A percentile compares a stretch with the other conserved stretches of the same genome.
These are phyloP conservation scores for Scleromitrula shiraiana DNA, from an alignment of 2,329 filamentous ascomycete genomes.

Conservation along the genomic window DNA sequence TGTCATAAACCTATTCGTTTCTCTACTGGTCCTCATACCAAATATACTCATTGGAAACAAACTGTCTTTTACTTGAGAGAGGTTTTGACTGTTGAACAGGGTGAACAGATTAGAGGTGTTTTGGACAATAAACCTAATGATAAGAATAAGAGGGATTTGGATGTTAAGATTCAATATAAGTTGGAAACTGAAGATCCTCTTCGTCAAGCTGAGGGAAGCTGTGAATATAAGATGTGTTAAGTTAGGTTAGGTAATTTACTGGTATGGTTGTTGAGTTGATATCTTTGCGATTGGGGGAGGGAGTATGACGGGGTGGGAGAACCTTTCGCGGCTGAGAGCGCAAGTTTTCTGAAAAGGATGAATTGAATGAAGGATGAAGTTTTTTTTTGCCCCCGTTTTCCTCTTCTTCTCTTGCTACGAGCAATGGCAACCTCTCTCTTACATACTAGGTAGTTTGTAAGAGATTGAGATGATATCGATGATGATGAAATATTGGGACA, in stretches of 20 bases:
- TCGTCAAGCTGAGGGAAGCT: conserved; percentile 59
- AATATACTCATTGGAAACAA: conserved; percentile 99
- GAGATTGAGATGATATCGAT: no score
- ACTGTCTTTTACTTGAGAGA: conserved; percentile 97
- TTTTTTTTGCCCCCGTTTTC: not conserved
- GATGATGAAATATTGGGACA: no score
- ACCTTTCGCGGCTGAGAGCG: conserved; percentile 30
- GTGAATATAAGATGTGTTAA: conserved; percentile 75
- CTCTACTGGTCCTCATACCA: conserved; percentile 94
- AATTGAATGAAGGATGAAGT: not conserved
- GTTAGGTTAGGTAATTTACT: no score
- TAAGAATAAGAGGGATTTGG: conserved; percentile 90
- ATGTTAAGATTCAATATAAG: conserved; percentile 80
- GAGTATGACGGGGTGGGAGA: conserved; percentile 7
- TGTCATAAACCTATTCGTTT: conserved; percentile 98
- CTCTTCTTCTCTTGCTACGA: not conserved
- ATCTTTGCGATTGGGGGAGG: not conserved
- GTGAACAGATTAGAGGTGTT: conserved; percentile 67
- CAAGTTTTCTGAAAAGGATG: conserved; percentile 19
- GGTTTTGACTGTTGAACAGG: conserved; percentile 82
- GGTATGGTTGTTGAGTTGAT: no score
- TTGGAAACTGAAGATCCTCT: conserved; percentile 68
- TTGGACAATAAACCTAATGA: conserved; percentile 82
- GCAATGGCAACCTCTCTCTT: no score
- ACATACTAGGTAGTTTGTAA: no score